These are phyloP conservation scores for Orychophragmus violaceus DNA, from an alignment of 345 rosid species.

Conservation along the genomic window DNA sequence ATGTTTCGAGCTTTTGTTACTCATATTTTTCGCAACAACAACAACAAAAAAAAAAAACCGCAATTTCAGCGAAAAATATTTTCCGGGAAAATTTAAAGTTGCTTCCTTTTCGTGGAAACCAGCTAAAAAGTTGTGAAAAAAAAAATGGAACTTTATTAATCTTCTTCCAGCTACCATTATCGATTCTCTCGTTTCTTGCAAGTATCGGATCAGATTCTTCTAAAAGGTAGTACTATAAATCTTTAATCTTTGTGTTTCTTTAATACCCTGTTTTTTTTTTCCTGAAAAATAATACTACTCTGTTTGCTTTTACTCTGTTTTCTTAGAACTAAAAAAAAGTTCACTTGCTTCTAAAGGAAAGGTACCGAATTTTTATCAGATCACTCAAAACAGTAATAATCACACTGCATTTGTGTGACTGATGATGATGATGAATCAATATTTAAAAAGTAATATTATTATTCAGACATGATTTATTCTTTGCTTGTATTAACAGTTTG, in stretches of 20 bases:
- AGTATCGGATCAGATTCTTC: constrained; percentile 28
- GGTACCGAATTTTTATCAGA: constrained; percentile 16
- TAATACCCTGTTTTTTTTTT: not conserved
- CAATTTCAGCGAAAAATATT: constrained; percentile 1
- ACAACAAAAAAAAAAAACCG: not conserved
- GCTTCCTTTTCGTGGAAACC: constrained; percentile 14
- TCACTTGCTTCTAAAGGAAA: constrained; percentile 30
- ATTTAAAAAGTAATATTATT: not conserved
- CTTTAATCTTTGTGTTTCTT: constrained; percentile 11
- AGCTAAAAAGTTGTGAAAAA: constrained; percentile 20
- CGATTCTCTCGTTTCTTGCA: constrained; percentile 7
- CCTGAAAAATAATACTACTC: no score
- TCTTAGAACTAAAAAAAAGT: not conserved
- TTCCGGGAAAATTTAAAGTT: no score
- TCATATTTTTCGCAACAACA: not conserved
- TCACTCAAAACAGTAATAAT: constrained; percentile 22
- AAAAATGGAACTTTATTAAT: not conserved
- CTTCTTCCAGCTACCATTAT: not conserved
- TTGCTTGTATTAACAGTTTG: constrained; percentile 28
- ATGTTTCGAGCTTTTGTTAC: constrained; percentile 18
- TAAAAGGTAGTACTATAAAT: constrained; percentile 23
- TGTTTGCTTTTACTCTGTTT: no score
- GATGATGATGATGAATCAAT: constrained; percentile 1
- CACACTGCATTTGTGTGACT: constrained; percentile 16
- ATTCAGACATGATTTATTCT: constrained; percentile 25